Conservation (phyloP, 257 asterid genomes). For the Solanum phureja region DNA sequence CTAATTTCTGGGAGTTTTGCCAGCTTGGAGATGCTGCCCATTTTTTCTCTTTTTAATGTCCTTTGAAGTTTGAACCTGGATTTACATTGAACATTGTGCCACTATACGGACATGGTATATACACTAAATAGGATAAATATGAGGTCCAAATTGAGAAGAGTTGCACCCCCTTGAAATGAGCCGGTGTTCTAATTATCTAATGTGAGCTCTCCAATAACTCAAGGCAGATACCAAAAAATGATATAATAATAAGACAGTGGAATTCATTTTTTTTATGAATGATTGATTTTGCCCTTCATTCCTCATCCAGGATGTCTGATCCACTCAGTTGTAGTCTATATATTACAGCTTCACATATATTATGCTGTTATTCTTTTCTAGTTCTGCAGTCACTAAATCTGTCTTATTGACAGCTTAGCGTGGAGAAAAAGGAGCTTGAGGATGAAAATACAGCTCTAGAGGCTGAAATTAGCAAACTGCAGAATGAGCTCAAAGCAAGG, state of each 20-base stretch:
- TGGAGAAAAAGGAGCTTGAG: conserved; percentile 41
- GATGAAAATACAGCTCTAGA: conserved; percentile 39
- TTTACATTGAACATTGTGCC: neutral
- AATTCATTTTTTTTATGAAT: neutral
- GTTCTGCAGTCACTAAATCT: neutral
- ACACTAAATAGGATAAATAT: neutral
- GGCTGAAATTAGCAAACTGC: conserved; percentile 32
- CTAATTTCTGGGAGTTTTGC: neutral
- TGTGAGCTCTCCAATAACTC: neutral
- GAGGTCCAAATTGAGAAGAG: neutral
- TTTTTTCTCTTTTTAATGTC: neutral
- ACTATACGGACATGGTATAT: neutral
- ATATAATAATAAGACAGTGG: neutral
- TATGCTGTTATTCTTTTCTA: neutral
- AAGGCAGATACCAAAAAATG: neutral
- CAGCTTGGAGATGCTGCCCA: neutral
- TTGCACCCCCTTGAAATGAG: neutral
- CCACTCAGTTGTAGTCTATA: neutral
- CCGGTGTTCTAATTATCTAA: neutral
- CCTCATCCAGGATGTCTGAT: neutral
- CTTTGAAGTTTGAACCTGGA: neutral
- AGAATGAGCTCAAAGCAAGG: conserved; percentile 19
- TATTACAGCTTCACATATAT: neutral
- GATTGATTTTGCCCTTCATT: neutral
- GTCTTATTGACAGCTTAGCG: conserved; percentile 19